Evolutionary conservation across 225 moss, liverwort and hornwort genomes (phyloP).

Genomic region (Lunularia cruciata): DNA sequence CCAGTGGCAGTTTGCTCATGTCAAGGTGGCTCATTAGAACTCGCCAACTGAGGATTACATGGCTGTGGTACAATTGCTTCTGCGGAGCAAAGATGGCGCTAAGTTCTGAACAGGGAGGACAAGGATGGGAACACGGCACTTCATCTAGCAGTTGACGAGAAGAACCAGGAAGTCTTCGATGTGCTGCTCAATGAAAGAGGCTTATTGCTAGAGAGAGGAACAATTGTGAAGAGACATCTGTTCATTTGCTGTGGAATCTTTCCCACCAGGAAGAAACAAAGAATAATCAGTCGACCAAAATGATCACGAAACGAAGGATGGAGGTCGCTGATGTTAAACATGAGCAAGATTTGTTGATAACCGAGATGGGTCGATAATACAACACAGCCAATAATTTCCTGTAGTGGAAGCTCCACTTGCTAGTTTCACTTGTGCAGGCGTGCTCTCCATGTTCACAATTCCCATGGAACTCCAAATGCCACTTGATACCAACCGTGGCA

Average conservation of each 20-base stretch:
- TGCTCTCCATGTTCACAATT: neutral
- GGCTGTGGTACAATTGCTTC: neutral
- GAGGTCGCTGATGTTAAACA: neutral
- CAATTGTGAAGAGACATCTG: neutral
- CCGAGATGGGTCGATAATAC: neutral
- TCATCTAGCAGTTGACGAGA: slow-evolving; percentile 13
- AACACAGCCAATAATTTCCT: neutral
- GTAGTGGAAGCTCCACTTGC: slow-evolving; percentile 1
- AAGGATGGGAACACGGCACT: neutral
- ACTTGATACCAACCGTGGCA: too few species aligned
- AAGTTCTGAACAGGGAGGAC: neutral
- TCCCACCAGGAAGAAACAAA: too few species aligned
- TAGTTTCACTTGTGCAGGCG: neutral
- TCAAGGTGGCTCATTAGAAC: neutral
- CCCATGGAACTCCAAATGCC: neutral
- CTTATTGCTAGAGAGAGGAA: slow-evolving; percentile 4
- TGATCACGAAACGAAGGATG: neutral
- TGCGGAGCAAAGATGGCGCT: neutral
- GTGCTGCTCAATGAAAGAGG: neutral
- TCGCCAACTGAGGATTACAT: too few species aligned
- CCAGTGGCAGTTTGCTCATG: too few species aligned
- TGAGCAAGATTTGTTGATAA: neutral
- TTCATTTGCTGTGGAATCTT: neutral
- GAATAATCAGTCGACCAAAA: too few species aligned
- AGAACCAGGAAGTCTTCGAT: neutral